A percentile compares a stretch with the other conserved stretches of the same genome.
Conservation (phyloP, 257 asterid genomes). For the Cinchona pubescens region DNA sequence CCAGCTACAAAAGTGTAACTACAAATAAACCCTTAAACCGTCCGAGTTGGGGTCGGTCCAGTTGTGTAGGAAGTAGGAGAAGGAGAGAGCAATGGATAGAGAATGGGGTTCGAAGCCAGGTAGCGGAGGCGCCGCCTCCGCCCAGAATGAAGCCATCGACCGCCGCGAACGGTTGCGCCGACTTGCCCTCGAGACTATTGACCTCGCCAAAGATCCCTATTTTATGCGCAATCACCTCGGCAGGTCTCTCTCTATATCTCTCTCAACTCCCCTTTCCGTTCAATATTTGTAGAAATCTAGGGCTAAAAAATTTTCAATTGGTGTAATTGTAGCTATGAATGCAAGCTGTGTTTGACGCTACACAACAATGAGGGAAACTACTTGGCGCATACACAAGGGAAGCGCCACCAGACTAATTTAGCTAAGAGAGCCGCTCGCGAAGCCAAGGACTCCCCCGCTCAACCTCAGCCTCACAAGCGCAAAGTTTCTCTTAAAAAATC, state of each 20-base stretch:
- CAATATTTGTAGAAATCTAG: background rate
- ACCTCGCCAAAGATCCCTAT: constrained; percentile 94
- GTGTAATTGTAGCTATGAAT: constrained; percentile 51
- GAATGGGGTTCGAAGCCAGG: constrained; percentile 99
- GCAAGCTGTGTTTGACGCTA: constrained; percentile 89
- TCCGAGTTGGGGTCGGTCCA: too few species aligned
- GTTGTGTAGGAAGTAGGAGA: too few species aligned
- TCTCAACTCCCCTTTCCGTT: too few species aligned
- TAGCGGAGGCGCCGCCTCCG: constrained; percentile 96
- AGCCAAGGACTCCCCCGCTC: constrained; percentile 96
- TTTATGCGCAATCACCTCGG: constrained; percentile 98
- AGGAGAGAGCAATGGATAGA: constrained; percentile 54
- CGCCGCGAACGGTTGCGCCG: constrained; percentile 95
- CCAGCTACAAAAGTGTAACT: too few species aligned
- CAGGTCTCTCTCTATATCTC: constrained; percentile 42
- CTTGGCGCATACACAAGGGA: constrained; percentile 97
- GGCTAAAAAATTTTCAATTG: background rate
- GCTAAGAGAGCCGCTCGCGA: constrained; percentile 98
- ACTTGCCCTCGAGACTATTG: constrained; percentile 89
- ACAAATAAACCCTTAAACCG: too few species aligned
- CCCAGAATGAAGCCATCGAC: constrained; percentile 94
- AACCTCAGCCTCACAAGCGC: constrained; percentile 99
- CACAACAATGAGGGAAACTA: constrained; percentile 99
- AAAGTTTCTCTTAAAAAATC: constrained; percentile 60
- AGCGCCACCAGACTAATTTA: constrained; percentile 97